These are phyloP conservation scores for Phytophthora cactorum DNA, from an alignment of 352 stramenopile genomes.

Conservation along the genomic window DNA sequence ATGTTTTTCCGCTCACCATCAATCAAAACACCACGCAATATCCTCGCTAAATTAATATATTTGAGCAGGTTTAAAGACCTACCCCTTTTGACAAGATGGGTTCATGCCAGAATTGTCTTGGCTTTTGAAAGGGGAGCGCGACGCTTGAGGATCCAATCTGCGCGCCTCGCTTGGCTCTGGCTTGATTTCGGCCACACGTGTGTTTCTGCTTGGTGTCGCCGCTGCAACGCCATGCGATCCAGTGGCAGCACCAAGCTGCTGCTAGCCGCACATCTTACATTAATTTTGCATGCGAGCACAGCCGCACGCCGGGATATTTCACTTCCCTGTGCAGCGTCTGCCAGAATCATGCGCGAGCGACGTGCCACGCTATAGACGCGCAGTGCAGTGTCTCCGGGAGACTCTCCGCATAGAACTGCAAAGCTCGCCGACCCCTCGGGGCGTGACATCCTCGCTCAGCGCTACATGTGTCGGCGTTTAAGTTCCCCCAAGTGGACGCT, in stretches of 20 bases:
- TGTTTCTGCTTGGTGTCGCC: conserved; percentile 20
- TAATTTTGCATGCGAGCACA: conserved; percentile 15
- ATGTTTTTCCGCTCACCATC: too few species aligned
- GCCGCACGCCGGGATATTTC: conserved; percentile 7
- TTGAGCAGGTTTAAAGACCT: neutral
- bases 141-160: conserved; percentile 30
- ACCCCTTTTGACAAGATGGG: conserved; percentile 13
- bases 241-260: neutral
- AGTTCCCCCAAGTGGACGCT: neutral
- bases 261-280: conserved; percentile 17
- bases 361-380: conserved; percentile 15
- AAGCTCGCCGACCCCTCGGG: conserved; percentile 5
- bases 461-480: neutral
- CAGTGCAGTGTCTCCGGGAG: neutral
- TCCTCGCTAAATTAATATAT: neutral
- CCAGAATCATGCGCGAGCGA: neutral
- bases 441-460: conserved; percentile 8
- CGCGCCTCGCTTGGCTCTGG: conserved; percentile 13
- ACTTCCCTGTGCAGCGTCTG: neutral
- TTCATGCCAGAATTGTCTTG: conserved; percentile 6
- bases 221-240: too few species aligned
- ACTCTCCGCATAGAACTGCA: conserved; percentile 17
- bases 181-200: conserved; percentile 17
- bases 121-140: conserved; percentile 6
- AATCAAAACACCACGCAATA: too few species aligned